These are phyloP conservation scores for Tephrocybe rancida DNA, from an alignment of 768 basidiomycete genomes.

Conservation along the genomic window DNA sequence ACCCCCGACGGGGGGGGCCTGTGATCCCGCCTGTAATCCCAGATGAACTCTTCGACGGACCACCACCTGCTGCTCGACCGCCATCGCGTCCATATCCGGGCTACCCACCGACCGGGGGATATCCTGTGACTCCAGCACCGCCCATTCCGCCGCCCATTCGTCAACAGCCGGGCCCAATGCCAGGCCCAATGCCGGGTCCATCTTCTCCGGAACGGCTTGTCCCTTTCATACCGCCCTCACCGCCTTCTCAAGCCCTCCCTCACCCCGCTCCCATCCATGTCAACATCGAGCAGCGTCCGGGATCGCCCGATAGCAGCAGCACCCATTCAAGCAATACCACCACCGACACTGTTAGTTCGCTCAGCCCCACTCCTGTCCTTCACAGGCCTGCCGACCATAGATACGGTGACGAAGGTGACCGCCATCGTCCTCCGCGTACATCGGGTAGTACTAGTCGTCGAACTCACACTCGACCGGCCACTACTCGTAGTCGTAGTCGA, in stretches of 20 bases:
- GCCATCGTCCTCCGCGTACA: not conserved
- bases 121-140: conserved; percentile 13
- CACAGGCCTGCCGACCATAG: no score
- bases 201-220: not conserved
- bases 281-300: not conserved
- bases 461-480: not conserved
- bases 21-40: conserved; percentile 37
- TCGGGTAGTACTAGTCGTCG: conserved; percentile 1
- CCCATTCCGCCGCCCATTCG: conserved; percentile 17
- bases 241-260: not conserved
- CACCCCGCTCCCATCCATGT: conserved; percentile 3
- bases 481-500: conserved; percentile 1
- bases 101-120: not conserved
- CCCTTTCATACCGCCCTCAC: conserved; percentile 15
- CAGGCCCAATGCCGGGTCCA: conserved; percentile 19
- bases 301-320: conserved; percentile 1
- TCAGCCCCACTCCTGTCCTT: no score
- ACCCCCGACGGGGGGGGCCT: conserved; percentile 16
- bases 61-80: conserved; percentile 4
- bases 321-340: not conserved
- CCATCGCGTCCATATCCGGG: conserved; percentile 10
- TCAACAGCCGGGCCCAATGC: not conserved
- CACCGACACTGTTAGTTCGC: not conserved
- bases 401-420: no score
- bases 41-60: not conserved